phyloP scores from a whole-genome alignment of 192 early-diverging fungal genomes.

The Funneliformis geosporum region DNA sequence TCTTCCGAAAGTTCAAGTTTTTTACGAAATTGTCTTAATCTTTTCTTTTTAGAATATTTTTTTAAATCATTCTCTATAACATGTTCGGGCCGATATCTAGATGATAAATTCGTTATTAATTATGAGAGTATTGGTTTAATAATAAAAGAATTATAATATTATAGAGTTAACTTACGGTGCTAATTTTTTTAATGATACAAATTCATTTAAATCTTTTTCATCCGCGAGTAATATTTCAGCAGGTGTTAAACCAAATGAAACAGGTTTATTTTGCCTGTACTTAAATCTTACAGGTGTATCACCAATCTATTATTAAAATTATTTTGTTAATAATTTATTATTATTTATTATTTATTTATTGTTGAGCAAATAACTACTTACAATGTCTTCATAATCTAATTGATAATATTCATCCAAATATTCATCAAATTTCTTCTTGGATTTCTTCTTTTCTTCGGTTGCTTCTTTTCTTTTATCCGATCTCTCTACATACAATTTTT shows the following conservation, averaged over 20 bases:
- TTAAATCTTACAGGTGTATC: conserved; percentile 89
- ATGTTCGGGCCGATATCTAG: conserved; percentile 32
- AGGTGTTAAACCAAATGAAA: conserved; percentile 75
- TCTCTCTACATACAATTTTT: neutral
- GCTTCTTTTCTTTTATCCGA: conserved; percentile 28
- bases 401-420: conserved; percentile 92
- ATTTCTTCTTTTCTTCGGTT: conserved; percentile 39
- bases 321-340: conserved; percentile 11
- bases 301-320: conserved; percentile 49
- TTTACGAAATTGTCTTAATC: conserved; percentile 47
- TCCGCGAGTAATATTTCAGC: conserved; percentile 91
- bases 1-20: conserved; percentile 38
- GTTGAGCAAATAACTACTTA: no score
- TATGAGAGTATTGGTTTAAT: no score
- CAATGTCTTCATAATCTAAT: conserved; percentile 91
- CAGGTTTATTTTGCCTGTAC: conserved; percentile 81
- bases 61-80: conserved; percentile 39
- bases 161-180: conserved; percentile 71
- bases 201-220: conserved; percentile 82
- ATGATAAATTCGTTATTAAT: neutral
- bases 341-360: neutral
- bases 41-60: conserved; percentile 60
- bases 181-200: conserved; percentile 81
- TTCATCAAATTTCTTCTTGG: conserved; percentile 56
- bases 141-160: no score